Evolutionary conservation across 768 basidiomycete genomes (phyloP).

Genomic region (Hericium alpestre): DNA sequence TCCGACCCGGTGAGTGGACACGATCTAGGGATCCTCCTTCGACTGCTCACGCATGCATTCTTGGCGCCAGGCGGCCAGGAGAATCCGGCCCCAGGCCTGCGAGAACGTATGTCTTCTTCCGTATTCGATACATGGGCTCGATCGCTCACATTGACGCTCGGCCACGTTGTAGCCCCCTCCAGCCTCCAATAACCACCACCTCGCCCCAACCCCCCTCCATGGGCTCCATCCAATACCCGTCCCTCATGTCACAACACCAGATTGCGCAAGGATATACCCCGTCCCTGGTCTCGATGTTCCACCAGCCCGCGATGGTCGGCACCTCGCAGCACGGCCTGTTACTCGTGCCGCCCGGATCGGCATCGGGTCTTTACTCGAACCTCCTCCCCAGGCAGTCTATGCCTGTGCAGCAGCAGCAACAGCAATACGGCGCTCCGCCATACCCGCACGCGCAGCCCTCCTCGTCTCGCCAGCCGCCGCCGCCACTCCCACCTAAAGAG

Average conservation of each 20-base stretch:
- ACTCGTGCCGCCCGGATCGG: conserved; percentile 12
- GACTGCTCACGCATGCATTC: conserved; percentile 22
- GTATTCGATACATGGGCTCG: background rate
- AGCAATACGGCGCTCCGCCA: background rate
- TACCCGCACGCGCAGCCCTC: background rate
- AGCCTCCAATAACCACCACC: conserved; percentile 56
- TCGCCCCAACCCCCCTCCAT: conserved; percentile 50
- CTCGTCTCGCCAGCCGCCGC: conserved; percentile 8
- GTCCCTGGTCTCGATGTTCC: conserved; percentile 68
- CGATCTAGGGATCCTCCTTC: conserved; percentile 2
- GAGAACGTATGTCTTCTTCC: conserved; percentile 12
- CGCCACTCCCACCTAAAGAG: conserved; percentile 22
- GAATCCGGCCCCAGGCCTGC: conserved; percentile 16
- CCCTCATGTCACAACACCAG: conserved; percentile 74
- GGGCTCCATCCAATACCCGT: conserved; percentile 46
- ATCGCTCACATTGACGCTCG: background rate
- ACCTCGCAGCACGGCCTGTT: conserved; percentile 12
- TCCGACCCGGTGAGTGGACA: conserved; percentile 27
- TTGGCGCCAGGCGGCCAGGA: conserved; percentile 25
- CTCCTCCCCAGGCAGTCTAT: conserved; percentile 10
- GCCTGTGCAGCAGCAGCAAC: background rate
- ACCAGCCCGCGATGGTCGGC: conserved; percentile 15
- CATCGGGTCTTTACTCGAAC: conserved; percentile 12
- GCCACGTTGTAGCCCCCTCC: conserved; percentile 4
- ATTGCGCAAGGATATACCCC: conserved; percentile 69